Percentiles rank a stretch among this genome's conserved stretches.
Evolutionary conservation across 2,329 filamentous ascomycete genomes (phyloP).

Genomic region (Magnaporthiopsis incrustans): DNA sequence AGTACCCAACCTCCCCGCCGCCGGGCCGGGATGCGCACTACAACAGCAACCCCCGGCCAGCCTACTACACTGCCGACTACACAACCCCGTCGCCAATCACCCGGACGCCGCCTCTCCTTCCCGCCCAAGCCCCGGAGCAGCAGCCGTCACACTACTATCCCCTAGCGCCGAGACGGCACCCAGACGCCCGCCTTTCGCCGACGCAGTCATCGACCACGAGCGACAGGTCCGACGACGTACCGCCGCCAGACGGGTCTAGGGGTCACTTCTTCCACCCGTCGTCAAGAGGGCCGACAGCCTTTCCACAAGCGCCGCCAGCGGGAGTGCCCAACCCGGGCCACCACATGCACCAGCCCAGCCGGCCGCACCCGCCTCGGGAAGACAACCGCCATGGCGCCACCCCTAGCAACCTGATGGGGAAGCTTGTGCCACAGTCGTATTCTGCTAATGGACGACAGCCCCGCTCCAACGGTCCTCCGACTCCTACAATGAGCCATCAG

Average conservation of each 20-base stretch:
- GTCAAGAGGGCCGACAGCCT: background rate
- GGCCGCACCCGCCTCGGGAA: background rate
- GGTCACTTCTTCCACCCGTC: background rate
- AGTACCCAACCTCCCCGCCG: background rate
- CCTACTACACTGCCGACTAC: conserved; percentile 21
- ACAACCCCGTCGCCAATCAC: conserved; percentile 23
- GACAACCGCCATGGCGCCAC: background rate
- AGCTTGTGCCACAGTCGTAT: conserved; percentile 5
- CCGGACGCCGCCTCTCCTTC: conserved; percentile 21
- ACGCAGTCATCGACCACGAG: conserved; percentile 19
- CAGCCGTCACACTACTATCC: conserved; percentile 1
- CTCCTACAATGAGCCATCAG: background rate
- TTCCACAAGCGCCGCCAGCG: conserved; percentile 6
- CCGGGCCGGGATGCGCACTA: conserved; percentile 16
- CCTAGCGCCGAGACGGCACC: conserved; percentile 11
- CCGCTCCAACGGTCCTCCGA: background rate
- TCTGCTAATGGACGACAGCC: conserved; percentile 7
- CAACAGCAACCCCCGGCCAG: conserved; percentile 9
- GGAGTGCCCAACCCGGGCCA: background rate
- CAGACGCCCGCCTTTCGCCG: conserved; percentile 20
- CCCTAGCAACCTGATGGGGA: conserved; percentile 4
- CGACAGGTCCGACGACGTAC: conserved; percentile 19
- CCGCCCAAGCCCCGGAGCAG: conserved; percentile 15
- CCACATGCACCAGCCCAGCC: conserved; percentile 5
- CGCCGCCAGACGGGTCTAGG: background rate